Evolutionary conservation across 192 early-diverging fungal species (phyloP).

Genomic region (Coemansia sp.): DNA sequence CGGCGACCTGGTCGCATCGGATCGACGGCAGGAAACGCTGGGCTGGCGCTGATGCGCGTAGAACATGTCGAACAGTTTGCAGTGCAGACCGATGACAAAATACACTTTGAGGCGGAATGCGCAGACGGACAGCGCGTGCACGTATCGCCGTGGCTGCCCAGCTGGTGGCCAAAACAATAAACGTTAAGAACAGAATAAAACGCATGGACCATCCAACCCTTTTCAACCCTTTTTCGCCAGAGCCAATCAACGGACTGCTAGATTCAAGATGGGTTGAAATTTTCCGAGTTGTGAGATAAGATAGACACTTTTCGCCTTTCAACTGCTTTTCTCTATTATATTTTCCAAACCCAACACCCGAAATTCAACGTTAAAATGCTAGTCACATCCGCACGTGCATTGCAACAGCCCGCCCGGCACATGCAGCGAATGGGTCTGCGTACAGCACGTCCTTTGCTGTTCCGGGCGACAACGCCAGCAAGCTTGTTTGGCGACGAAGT

Average conservation of each 20-base stretch:
- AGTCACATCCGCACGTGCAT: not conserved
- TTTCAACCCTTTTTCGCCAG: not conserved
- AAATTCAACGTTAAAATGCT: too few relatives aligned
- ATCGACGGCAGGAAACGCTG: conserved; percentile 72
- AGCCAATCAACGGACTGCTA: too few relatives aligned
- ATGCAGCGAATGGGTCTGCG: conserved; percentile 7
- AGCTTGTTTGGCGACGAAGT: conserved; percentile 49
- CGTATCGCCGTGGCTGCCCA: conserved; percentile 42
- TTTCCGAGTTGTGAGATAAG: too few relatives aligned
- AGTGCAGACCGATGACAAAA: conserved; percentile 8
- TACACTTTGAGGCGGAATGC: conserved; percentile 21
- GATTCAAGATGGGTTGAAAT: too few relatives aligned
- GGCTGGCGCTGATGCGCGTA: conserved; percentile 82
- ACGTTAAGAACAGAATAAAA: not conserved
- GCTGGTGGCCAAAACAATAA: conserved; percentile 41
- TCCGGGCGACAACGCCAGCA: conserved; percentile 28
- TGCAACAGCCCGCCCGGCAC: not conserved
- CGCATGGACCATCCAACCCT: not conserved
- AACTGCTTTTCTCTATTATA: too few relatives aligned
- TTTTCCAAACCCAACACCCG: too few relatives aligned
- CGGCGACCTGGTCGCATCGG: conserved; percentile 64
- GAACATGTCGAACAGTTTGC: conserved; percentile 60
- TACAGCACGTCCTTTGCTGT: conserved; percentile 24
- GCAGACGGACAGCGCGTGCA: conserved; percentile 23
- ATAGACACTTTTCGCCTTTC: too few relatives aligned